Percentiles rank a stretch among this genome's conserved stretches.
Conservation (phyloP, 306 rosid genomes). For the Rosa rugosa region DNA sequence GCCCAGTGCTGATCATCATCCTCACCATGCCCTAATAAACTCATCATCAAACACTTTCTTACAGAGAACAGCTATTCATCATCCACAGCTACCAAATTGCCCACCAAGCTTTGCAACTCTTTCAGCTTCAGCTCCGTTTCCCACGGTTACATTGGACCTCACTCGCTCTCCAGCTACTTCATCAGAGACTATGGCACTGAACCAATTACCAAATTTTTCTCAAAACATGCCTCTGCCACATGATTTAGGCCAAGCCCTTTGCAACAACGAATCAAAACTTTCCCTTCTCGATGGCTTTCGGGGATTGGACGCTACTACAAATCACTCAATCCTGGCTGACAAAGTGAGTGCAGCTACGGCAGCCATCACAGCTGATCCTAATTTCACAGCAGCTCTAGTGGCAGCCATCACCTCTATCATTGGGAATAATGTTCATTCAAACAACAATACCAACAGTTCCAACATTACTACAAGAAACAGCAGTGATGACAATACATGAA, state of each 20-base stretch:
- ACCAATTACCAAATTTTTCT: slow-evolving; percentile 7
- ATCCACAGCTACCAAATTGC: slow-evolving; percentile 18
- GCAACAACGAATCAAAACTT: slow-evolving; percentile 14
- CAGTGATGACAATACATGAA: slow-evolving; percentile 28
- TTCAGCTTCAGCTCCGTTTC: slow-evolving; percentile 77
- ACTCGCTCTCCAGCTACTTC: slow-evolving; percentile 27
- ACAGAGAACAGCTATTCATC: slow-evolving; percentile 21
- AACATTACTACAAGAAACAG: slow-evolving; percentile 20
- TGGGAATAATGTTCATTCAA: slow-evolving; percentile 35
- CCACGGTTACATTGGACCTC: slow-evolving; percentile 72
- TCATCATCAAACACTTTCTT: slow-evolving; percentile 30
- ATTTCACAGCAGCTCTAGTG: slow-evolving; percentile 59
- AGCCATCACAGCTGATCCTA: slow-evolving; percentile 60
- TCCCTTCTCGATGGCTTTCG: slow-evolving; percentile 25
- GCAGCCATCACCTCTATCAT: slow-evolving; percentile 59
- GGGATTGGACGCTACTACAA: slow-evolving; percentile 15
- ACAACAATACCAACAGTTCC: slow-evolving; percentile 16
- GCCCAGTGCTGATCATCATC: slow-evolving; percentile 49
- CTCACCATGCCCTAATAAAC: slow-evolving; percentile 27
- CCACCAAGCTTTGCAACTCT: slow-evolving; percentile 56
- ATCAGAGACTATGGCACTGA: slow-evolving; percentile 12
- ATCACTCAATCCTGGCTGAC: slow-evolving; percentile 25
- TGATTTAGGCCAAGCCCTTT: slow-evolving; percentile 19
- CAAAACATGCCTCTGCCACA: slow-evolving; percentile 25
- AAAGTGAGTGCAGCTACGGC: slow-evolving; percentile 49